Conservation (phyloP, 2,329 filamentous ascomycete species). For the Dothiorella sarmentorum region DNA sequence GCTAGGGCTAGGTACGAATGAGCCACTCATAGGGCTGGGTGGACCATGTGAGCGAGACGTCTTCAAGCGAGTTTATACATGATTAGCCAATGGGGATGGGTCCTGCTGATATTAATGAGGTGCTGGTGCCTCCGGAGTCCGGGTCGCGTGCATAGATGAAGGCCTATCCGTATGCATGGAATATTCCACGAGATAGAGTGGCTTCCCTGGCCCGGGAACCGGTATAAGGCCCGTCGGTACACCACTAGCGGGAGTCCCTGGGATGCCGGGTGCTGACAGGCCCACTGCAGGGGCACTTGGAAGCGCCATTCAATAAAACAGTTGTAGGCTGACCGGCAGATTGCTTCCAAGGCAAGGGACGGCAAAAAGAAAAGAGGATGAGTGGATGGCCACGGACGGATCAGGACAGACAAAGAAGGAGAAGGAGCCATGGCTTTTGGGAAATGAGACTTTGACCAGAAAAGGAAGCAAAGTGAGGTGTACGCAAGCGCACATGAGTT, state of each 20-base stretch:
- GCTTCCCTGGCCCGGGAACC: neutral
- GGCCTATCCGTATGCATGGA: neutral
- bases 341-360: neutral
- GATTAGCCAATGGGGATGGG: neutral
- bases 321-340: neutral
- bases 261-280: neutral
- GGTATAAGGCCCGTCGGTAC: neutral
- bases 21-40: slow-evolving; percentile 7
- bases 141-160: slow-evolving; percentile 3
- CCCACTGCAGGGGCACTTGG: neutral
- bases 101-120: neutral
- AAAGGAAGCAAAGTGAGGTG: neutral
- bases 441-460: neutral
- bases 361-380: neutral
- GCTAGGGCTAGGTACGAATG: neutral
- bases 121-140: neutral
- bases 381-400: neutral
- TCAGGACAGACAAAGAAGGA: neutral
- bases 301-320: neutral
- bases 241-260: neutral
- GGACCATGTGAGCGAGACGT: neutral
- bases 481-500: slow-evolving; percentile 8
- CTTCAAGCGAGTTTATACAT: neutral
- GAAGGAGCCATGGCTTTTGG: slow-evolving; percentile 8
- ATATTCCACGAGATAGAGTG: neutral